Base-by-base conservation (phyloP, 257 asterid genomes). In the Solanum chilense region DNA sequence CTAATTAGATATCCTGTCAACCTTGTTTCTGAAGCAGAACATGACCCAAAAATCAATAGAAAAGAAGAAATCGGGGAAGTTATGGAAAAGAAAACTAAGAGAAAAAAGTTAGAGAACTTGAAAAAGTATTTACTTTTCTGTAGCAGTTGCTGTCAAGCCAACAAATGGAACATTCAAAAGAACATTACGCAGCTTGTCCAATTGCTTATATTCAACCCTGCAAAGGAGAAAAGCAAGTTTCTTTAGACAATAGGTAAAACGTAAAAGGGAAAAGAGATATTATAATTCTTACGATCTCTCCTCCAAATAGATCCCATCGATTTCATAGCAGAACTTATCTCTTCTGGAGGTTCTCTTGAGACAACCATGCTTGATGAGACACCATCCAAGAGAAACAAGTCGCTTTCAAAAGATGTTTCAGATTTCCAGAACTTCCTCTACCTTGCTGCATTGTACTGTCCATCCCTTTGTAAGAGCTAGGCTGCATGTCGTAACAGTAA, bases 111-210 rank as follows among this genome's bases (percentile, higher is more conserved):
- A 39, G 42, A 85, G 27, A 66, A 82, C 56, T 25, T 85, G 86
- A 88, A 47, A 71, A 23, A 35, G 42, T 82, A 89, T 97, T 88
- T 92, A 96, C 99, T 94, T 96, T 88, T 92, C 98, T 75, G 99
- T 96, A 71, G 99, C 99, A 58, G 99, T 95, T 86, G 99, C 99
- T 44, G 99, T 96, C 89, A 96, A 90, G 88, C 91, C 98, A 87
- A 96, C 97, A 89, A 96, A 91, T 35, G 99, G 99, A 86, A 96
- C 95, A 89, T 90, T 87, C 69, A 37, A 21, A 78, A 96, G 98
- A 89, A 92, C 91, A 84, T 92, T 90, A 39, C 98, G 98, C 92
- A 96, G 87, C 91, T 87, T 94, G 88, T 93, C 97, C 91, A 96
- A 88, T 90, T 90, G 94, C 88, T 96, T 96, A 92, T 93, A 96